These are phyloP conservation scores for Metschnikowia hibisci DNA, from an alignment of 805 yeast species.

Conservation along the genomic window DNA sequence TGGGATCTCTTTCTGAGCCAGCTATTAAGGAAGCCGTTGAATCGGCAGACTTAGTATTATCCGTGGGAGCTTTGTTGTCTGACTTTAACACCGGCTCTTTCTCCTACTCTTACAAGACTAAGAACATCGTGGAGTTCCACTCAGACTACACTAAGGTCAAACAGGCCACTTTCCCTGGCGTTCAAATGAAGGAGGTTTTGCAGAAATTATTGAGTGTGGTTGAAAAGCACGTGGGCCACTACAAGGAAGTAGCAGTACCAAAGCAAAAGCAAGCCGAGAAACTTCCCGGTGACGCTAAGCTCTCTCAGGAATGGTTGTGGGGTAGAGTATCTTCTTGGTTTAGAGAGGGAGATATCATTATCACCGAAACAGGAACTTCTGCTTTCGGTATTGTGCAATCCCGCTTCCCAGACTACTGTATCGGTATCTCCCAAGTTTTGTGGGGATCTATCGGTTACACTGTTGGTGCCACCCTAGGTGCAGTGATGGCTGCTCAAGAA, in stretches of 20 bases:
- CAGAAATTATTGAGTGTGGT: conserved; percentile 31
- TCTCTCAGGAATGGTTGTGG: conserved; percentile 28
- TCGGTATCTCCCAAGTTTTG: conserved; percentile 26
- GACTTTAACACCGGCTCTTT: conserved; percentile 91
- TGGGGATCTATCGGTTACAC: conserved; percentile 30
- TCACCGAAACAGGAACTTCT: conserved; percentile 28
- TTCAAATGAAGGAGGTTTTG: conserved; percentile 57
- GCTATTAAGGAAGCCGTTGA: conserved; percentile 71
- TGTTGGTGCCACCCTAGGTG: conserved; percentile 29
- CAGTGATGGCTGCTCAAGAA: conserved; percentile 27
- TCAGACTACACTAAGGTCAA: conserved; percentile 70
- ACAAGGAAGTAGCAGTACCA: conserved; percentile 56
- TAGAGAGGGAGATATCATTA: conserved; percentile 25
- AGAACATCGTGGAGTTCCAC: conserved; percentile 74
- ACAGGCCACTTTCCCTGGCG: conserved; percentile 67
- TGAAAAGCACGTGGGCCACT: conserved; percentile 36
- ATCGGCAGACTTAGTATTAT: conserved; percentile 66
- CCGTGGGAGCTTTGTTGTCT: conserved; percentile 79
- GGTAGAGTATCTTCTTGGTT: conserved; percentile 23
- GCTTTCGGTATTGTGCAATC: conserved; percentile 28
- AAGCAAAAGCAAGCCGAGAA: conserved; percentile 43
- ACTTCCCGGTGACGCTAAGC: conserved; percentile 30
- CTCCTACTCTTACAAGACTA: conserved; percentile 70
- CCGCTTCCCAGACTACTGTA: conserved; percentile 21
- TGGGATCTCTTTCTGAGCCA: conserved; percentile 74